Evolutionary conservation across 495 filamentous ascomycete species (phyloP).

Genomic region (Hypoxylon fuscum): DNA sequence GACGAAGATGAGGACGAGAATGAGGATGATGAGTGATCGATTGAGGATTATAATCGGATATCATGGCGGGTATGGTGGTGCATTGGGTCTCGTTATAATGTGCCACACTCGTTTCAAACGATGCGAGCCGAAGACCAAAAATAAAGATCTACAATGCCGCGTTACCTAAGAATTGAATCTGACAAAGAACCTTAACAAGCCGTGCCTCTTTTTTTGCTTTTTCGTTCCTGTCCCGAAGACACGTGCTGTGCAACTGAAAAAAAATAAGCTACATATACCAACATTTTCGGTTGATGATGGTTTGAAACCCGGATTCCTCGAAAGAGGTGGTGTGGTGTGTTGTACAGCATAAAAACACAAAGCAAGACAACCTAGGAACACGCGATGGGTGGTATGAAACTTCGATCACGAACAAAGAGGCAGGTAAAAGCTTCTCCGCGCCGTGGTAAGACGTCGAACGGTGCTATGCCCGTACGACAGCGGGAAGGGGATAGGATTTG

Average conservation of each 20-base stretch:
- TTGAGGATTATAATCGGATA: conserved; percentile 25
- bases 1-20: conserved; percentile 58
- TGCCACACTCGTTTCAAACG: neutral
- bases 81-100: neutral
- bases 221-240: neutral
- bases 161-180: neutral
- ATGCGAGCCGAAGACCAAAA: neutral
- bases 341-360: neutral
- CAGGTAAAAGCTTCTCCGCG: no score
- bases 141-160: neutral
- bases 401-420: neutral
- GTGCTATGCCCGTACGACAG: neutral
- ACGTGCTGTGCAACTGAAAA: neutral
- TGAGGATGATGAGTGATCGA: conserved; percentile 51
- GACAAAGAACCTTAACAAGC: neutral
- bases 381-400: neutral
- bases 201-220: neutral
- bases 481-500: conserved; percentile 11
- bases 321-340: neutral
- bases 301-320: neutral
- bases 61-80: neutral
- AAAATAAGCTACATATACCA: neutral
- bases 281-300: neutral
- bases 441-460: no score
- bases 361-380: neutral